Base-by-base conservation (phyloP, 164 flowering plant species). In the Houttuynia cordata region DNA sequence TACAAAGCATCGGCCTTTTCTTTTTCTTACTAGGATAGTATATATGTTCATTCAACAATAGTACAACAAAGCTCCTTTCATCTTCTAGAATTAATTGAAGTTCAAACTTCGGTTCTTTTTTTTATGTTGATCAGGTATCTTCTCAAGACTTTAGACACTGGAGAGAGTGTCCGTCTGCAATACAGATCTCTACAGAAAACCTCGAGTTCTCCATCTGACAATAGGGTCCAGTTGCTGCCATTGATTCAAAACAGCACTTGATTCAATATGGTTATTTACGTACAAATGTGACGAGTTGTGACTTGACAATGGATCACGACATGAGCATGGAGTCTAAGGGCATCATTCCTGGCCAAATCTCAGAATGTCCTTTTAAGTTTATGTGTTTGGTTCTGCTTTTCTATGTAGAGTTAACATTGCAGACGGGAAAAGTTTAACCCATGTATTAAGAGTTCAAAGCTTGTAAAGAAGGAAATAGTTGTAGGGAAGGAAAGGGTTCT, bases 91-190 rank as follows among this genome's bases (percentile, higher is more conserved):
- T 6, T 30, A 42, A 4, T 42, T 42, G 49, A 42, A 10, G 49
- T 42, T 10, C 8, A 42, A 42, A 42, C 1, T 42, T 10, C 9
- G 17, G 14, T 10, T 42, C 17, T 3, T 42, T 14, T 42, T 42
- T 12, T 42, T 42, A 4, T 42, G 49, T 42, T 42, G 10, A 42
- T 54, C 68, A 92, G 96, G 98, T 89, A 92, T 58, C 78, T 83
- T 74, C 86, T 92, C 40, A 81, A 84, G 71, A 84, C 85, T 59
- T 72, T 87, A 64, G 96, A 73, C 51, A 87, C 74, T 37, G 98
- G 95, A 47, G 98, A 92, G 65, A 88, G 81, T 65, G 88, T 92
- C 23, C 86, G 96, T 22, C 68, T 92, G 53, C 98, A 92, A 51
- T 92, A 92, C 62, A 86, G 98, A 49, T 92, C 98, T 50, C 82